Evolutionary conservation across 208 protist genomes (phyloP).

Genomic region (Trypanosoma rangeli): DNA sequence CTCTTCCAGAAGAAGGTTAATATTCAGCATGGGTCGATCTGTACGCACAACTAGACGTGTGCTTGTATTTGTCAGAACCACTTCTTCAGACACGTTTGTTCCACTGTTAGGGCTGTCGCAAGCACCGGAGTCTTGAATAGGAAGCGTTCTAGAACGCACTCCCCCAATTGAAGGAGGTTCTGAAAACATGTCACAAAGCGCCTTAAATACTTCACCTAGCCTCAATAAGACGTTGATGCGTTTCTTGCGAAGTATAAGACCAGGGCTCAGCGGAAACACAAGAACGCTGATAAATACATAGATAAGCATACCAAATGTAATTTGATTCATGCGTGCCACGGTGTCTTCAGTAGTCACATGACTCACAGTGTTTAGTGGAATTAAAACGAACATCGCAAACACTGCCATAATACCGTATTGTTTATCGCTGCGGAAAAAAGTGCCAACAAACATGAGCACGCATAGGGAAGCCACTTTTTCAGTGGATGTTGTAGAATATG

Average conservation of each 20-base stretch:
- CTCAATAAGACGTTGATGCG: constrained; percentile 69
- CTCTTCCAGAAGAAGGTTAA: constrained; percentile 50
- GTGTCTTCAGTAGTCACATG: constrained; percentile 61
- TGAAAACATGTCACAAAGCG: constrained; percentile 64
- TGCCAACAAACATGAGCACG: constrained; percentile 73
- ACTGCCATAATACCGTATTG: constrained; percentile 86
- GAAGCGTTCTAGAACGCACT: background rate
- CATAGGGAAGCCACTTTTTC: constrained; percentile 82
- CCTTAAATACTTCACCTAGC: constrained; percentile 50
- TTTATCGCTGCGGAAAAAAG: constrained; percentile 81
- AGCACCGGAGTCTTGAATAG: background rate
- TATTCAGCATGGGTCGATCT: constrained; percentile 51
- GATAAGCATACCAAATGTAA: constrained; percentile 90
- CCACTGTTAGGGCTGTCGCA: background rate
- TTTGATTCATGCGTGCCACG: constrained; percentile 86
- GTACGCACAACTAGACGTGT: constrained; percentile 18
- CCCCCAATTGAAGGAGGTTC: constrained; percentile 29
- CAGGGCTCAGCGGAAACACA: constrained; percentile 74
- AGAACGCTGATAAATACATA: constrained; percentile 80
- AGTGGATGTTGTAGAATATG: constrained; percentile 63
- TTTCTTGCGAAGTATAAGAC: constrained; percentile 73
- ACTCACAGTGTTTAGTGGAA: constrained; percentile 67
- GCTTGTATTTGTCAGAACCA: background rate
- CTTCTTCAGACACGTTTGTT: background rate
- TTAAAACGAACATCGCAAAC: constrained; percentile 88